These are phyloP conservation scores for Lindgomyces ingoldianus DNA, from an alignment of 495 filamentous ascomycete species.

Conservation along the genomic window DNA sequence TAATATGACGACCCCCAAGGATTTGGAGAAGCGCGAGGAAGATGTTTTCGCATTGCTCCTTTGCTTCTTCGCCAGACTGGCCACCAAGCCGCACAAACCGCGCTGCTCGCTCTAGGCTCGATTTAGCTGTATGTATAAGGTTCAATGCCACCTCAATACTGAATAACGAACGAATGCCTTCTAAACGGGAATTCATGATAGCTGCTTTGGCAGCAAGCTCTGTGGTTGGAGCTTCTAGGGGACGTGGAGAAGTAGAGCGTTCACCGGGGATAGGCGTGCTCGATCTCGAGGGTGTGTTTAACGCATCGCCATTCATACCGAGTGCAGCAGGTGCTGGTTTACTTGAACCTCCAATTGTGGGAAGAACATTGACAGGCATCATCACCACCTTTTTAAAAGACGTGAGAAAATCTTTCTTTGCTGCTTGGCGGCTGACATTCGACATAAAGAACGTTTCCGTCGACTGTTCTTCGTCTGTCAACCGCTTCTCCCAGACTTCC, in stretches of 20 bases:
- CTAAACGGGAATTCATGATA: slow-evolving; percentile 89
- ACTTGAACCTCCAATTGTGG: slow-evolving; percentile 53
- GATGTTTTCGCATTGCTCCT: slow-evolving; percentile 86
- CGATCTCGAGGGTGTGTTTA: slow-evolving; percentile 36
- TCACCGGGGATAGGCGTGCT: slow-evolving; percentile 42
- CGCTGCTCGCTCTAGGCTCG: slow-evolving; percentile 80
- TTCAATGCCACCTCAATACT: slow-evolving; percentile 92
- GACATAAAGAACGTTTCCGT: slow-evolving; percentile 94
- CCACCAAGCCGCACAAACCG: slow-evolving; percentile 78
- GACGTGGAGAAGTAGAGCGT: slow-evolving; percentile 50
- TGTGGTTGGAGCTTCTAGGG: slow-evolving; percentile 72
- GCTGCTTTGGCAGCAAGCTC: slow-evolving; percentile 95
- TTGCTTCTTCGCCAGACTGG: slow-evolving; percentile 77
- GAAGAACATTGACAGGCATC: slow-evolving; percentile 90
- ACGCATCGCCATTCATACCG: slow-evolving; percentile 24
- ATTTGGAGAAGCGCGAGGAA: slow-evolving; percentile 83
- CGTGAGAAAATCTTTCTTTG: slow-evolving; percentile 92
- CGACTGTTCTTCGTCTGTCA: slow-evolving; percentile 85
- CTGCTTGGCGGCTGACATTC: slow-evolving; percentile 88
- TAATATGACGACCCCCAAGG: slow-evolving; percentile 83
- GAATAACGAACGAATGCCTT: slow-evolving; percentile 91
- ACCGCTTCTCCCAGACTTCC: slow-evolving; percentile 81
- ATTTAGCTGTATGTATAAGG: slow-evolving; percentile 87
- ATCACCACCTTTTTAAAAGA: slow-evolving; percentile 99
- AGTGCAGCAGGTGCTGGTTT: slow-evolving; percentile 44